Evolutionary conservation across 768 basidiomycete genomes (phyloP).

Genomic region (Termitomyces sp.): DNA sequence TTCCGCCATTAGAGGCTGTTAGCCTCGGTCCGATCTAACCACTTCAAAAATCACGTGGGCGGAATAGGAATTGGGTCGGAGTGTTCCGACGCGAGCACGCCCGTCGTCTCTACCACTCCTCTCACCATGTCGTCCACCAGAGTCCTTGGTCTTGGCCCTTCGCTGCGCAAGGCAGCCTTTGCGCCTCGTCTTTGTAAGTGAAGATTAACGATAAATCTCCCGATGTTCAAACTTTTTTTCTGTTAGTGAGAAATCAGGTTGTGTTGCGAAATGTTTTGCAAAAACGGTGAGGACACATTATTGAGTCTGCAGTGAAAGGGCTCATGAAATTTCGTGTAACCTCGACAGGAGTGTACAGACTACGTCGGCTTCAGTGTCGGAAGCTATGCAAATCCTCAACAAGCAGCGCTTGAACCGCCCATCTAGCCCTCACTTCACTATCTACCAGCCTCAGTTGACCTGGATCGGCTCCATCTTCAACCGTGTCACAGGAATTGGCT

Average conservation of each 20-base stretch:
- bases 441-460: conserved; percentile 94
- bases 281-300: conserved; percentile 34
- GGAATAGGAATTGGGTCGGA: conserved; percentile 1
- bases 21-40: background rate
- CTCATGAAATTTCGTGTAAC: background rate
- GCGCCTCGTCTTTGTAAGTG: conserved; percentile 32
- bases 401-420: conserved; percentile 86
- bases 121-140: conserved; percentile 42
- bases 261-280: conserved; percentile 33
- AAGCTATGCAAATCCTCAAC: conserved; percentile 69
- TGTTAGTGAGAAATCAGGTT: conserved; percentile 40
- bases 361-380: conserved; percentile 59
- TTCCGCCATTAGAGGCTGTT: too few species aligned
- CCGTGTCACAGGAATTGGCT: conserved; percentile 77
- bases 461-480: conserved; percentile 86
- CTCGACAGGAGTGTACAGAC: conserved; percentile 43
- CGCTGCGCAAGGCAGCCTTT: conserved; percentile 50
- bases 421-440: conserved; percentile 91
- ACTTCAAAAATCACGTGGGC: conserved; percentile 9
- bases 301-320: background rate
- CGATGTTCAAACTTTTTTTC: background rate
- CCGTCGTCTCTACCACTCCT: background rate
- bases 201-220: background rate
- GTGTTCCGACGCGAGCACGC: conserved; percentile 8
- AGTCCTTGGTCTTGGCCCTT: conserved; percentile 55